A percentile compares a stretch with the other conserved stretches of the same genome.
These are phyloP conservation scores for Nigrograna mackinnonii DNA, from an alignment of 2,329 filamentous ascomycete genomes.

Conservation along the genomic window DNA sequence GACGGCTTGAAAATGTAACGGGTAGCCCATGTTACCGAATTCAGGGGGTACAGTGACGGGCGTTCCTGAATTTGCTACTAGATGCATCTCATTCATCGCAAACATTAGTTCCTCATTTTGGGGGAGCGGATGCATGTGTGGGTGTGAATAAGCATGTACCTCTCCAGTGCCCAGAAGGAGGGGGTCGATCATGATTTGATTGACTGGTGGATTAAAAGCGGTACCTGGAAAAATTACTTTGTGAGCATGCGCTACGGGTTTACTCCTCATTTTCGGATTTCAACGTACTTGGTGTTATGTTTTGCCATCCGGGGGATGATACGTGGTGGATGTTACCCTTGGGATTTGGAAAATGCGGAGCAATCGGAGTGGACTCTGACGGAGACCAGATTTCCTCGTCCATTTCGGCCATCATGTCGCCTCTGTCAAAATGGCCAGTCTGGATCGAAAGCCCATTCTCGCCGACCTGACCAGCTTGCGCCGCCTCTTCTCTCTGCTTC, in stretches of 20 bases:
- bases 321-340: conserved; percentile 26
- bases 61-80: conserved; percentile 30
- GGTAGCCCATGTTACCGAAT: conserved; percentile 35
- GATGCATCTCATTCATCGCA: conserved; percentile 40
- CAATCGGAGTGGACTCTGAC: conserved; percentile 35
- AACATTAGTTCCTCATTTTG: conserved; percentile 40
- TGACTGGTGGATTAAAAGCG: conserved; percentile 31
- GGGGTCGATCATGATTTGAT: conserved; percentile 43
- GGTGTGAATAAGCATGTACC: conserved; percentile 16
- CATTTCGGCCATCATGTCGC: conserved; percentile 32
- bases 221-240: conserved; percentile 15
- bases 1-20: conserved; percentile 32
- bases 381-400: conserved; percentile 43
- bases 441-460: conserved; percentile 29
- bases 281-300: conserved; percentile 28
- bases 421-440: conserved; percentile 28
- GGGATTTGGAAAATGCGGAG: conserved; percentile 32
- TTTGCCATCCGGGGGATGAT: conserved; percentile 32
- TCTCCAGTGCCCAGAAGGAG: conserved; percentile 34
- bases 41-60: conserved; percentile 32
- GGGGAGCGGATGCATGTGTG: conserved; percentile 33
- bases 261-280: not conserved
- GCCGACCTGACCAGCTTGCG: conserved; percentile 23
- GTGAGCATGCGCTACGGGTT: not conserved
- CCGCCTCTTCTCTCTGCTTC: conserved; percentile 40